These are phyloP conservation scores for Exophiala alcalophila DNA, from an alignment of 2,329 filamentous ascomycete species.

Conservation along the genomic window DNA sequence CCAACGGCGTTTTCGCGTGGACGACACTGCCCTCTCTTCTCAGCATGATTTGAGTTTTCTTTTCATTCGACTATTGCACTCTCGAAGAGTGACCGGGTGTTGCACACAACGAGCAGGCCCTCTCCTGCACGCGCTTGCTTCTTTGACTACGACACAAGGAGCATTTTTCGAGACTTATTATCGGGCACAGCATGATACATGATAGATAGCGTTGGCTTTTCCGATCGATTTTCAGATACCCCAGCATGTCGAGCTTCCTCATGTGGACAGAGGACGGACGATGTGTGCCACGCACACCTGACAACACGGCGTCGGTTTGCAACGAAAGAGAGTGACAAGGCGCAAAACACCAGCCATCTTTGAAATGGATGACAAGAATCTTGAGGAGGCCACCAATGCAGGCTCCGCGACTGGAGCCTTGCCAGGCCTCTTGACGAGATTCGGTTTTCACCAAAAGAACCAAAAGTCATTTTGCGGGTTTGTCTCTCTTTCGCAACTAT, in stretches of 20 bases:
- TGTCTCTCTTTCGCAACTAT: conserved; percentile 27
- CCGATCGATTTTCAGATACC: conserved; percentile 49
- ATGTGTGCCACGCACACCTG: conserved; percentile 27
- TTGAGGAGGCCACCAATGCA: conserved; percentile 6
- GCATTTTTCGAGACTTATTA: conserved; percentile 33
- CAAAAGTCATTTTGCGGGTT: conserved; percentile 30
- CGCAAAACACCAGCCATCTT: conserved; percentile 16
- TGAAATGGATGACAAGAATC: conserved; percentile 22
- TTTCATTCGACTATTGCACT: conserved; percentile 33
- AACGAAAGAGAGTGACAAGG: conserved; percentile 27
- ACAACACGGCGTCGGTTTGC: conserved; percentile 26
- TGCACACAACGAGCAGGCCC: conserved; percentile 30
- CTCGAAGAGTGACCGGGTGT: conserved; percentile 41
- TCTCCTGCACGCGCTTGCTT: conserved; percentile 19
- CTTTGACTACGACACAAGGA: conserved; percentile 26
- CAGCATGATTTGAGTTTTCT: conserved; percentile 32
- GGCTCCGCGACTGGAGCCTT: conserved; percentile 10
- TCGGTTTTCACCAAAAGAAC: conserved; percentile 21
- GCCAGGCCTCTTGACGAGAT: conserved; percentile 13
- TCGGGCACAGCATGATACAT: conserved; percentile 45
- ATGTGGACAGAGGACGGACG: conserved; percentile 29
- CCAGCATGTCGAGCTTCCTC: conserved; percentile 43
- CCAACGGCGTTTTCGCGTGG: conserved; percentile 39
- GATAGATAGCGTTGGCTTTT: conserved; percentile 54
- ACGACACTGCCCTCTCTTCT: conserved; percentile 40